Evolutionary conservation across 2,329 filamentous ascomycete species (phyloP).

Genomic region (Albophoma yamanashiensis): DNA sequence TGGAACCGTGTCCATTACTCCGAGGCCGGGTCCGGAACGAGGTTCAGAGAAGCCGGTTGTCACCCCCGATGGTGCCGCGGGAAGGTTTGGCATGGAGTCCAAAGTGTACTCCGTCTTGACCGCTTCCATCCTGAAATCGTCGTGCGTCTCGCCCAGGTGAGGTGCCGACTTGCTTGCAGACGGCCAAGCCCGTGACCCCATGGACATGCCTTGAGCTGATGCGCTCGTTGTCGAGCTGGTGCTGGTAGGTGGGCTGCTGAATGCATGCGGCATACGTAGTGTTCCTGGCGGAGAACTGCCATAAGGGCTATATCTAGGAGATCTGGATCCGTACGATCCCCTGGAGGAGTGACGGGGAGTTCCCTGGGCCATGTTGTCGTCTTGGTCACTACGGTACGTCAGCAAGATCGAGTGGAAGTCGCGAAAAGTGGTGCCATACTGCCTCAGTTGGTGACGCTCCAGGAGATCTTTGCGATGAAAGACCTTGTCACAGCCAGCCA

Average conservation of each 20-base stretch:
- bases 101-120: slow-evolving; percentile 13
- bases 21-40: slow-evolving; percentile 11
- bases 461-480: slow-evolving; percentile 51
- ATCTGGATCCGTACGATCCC: slow-evolving; percentile 8
- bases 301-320: slow-evolving; percentile 6
- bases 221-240: slow-evolving; percentile 2
- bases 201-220: slow-evolving; percentile 4
- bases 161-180: slow-evolving; percentile 5
- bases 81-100: slow-evolving; percentile 7
- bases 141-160: slow-evolving; percentile 7
- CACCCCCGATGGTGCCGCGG: slow-evolving; percentile 7
- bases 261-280: slow-evolving; percentile 10
- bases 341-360: slow-evolving; percentile 3
- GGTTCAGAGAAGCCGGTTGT: slow-evolving; percentile 11
- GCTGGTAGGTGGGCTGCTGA: slow-evolving; percentile 4
- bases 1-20: slow-evolving; percentile 7
- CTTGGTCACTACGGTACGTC: background rate
- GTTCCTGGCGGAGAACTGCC: slow-evolving; percentile 6
- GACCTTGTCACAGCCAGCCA: slow-evolving; percentile 42
- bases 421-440: slow-evolving; percentile 15
- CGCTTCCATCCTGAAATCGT: slow-evolving; percentile 10
- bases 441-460: slow-evolving; percentile 39
- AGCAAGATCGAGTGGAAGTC: background rate
- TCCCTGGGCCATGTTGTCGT: slow-evolving; percentile 3
- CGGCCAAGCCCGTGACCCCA: slow-evolving; percentile 13